These are phyloP conservation scores for Climacium dendroides DNA, from an alignment of 225 moss, liverwort and hornwort genomes.

Conservation along the genomic window DNA sequence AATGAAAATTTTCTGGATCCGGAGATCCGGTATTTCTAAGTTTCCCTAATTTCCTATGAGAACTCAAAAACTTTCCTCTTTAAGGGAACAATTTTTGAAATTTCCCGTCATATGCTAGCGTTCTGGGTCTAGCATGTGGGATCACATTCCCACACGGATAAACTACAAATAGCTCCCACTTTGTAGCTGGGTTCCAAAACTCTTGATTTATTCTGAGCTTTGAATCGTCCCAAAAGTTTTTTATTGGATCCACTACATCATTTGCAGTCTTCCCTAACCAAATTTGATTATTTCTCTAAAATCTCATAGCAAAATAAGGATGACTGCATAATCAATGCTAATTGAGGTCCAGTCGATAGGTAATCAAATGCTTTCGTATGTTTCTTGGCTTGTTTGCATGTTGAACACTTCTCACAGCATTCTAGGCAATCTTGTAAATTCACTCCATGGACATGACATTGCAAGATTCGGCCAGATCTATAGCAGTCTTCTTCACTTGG, in stretches of 20 bases:
- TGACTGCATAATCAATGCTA: background rate
- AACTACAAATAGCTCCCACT: background rate
- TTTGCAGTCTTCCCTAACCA: background rate
- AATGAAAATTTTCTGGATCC: no score
- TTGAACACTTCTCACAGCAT: background rate
- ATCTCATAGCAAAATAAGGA: background rate
- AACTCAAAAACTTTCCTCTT: no score
- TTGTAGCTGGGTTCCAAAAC: accelerated
- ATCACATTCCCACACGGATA: no score
- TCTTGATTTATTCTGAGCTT: background rate
- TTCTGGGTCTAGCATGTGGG: no score
- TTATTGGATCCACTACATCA: background rate
- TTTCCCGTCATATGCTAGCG: no score
- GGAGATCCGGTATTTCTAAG: no score
- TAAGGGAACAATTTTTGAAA: no score
- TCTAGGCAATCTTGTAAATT: background rate
- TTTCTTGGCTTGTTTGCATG: background rate
- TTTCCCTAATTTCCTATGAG: no score
- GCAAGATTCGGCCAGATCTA: background rate
- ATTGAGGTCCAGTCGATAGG: background rate
- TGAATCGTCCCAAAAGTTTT: background rate
- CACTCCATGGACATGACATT: background rate
- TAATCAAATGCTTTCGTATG: background rate
- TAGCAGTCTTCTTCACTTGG: background rate
- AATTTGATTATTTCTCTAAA: background rate